phyloP scores from a whole-genome alignment of 805 yeast species.

The Lachancea dasiensis region DNA sequence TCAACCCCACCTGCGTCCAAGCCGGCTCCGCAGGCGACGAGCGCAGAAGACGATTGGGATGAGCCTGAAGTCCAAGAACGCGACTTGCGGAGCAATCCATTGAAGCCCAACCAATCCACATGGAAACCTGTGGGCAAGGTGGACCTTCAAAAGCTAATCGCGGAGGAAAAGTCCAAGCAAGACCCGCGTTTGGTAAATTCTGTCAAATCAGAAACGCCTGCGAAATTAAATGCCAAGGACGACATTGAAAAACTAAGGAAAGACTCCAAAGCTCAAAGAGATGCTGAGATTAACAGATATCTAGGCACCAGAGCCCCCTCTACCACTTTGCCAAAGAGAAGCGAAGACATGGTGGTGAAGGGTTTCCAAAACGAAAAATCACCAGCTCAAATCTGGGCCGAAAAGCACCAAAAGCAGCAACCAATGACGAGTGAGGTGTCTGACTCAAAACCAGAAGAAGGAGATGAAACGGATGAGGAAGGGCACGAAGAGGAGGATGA shows the following conservation, averaged over 20 bases:
- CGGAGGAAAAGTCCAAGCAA: constrained; percentile 37
- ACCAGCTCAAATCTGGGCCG: constrained; percentile 96
- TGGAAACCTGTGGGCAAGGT: constrained; percentile 62
- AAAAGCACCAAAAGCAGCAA: constrained; percentile 46
- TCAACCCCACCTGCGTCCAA: constrained; percentile 4
- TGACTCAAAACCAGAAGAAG: not conserved
- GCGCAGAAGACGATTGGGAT: constrained; percentile 40
- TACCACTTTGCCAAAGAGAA: constrained; percentile 12
- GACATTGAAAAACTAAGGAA: constrained; percentile 34
- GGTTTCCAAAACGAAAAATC: constrained; percentile 75
- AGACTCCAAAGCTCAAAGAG: constrained; percentile 33
- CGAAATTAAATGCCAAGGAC: constrained; percentile 22
- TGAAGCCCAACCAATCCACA: constrained; percentile 40
- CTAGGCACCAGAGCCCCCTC: constrained; percentile 34
- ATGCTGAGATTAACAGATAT: constrained; percentile 32
- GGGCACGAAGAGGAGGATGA: constrained; percentile 17
- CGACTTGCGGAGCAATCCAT: constrained; percentile 43
- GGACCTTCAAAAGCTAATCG: constrained; percentile 40
- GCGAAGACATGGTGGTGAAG: constrained; percentile 41
- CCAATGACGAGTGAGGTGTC: too few relatives aligned
- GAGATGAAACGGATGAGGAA: constrained; percentile 29
- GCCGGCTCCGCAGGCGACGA: too few relatives aligned
- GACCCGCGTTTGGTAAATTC: constrained; percentile 37
- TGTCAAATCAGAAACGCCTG: constrained; percentile 17
- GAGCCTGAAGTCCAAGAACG: constrained; percentile 44